Base-by-base conservation (phyloP, 208 protist genomes). In the Endotrypanum monterogeii region DNA sequence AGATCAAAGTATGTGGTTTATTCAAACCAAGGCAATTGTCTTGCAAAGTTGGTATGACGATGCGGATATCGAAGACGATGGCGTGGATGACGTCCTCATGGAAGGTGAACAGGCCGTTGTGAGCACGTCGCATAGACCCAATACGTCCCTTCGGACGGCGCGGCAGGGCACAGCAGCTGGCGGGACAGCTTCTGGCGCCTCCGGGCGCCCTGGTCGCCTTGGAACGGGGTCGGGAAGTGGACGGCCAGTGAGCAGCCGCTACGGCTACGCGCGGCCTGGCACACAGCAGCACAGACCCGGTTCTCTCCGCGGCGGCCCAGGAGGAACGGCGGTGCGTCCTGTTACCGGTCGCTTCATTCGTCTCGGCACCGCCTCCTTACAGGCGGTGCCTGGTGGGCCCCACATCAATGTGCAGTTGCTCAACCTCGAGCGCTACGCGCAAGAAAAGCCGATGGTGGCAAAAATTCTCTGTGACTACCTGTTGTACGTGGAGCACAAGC, bases 401-500 rank as follows among this genome's bases (percentile, higher is more conserved):
- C 95, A 98, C 77, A 94, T 99, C 69, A 82, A 97, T 77, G 75
- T 97, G 32, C 83, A 91, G 70, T 69, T 78, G 12, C 83, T 98
- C 3, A 83, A 98, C 72, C 72, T 99, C 8, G 82, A 93, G 57
- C 97, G 97, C 78, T 98, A 98, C 83, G 97, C 93, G 14, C 82
- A 79, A 0, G 77, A 83, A 67, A 88, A 88, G 66, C 97, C 97
- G 20, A 88, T 98, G 73, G 67, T 98, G 30, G 93, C 94, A 12
- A 98, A 98, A 83, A 83, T 97, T 44, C 85, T 99, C 30, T 98
- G 94, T 80, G 97, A 99, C 69, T 99, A 98, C 71, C 78, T 99
- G 14, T 85, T 99, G 20, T 95, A 97, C 83, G 90, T 96, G 44
- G 96, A 98, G 52, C 96, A 98, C 81, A 93, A 95, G 58, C 95